Base-by-base conservation (phyloP, 2,329 filamentous ascomycete genomes). In the Penicillium sp. region DNA sequence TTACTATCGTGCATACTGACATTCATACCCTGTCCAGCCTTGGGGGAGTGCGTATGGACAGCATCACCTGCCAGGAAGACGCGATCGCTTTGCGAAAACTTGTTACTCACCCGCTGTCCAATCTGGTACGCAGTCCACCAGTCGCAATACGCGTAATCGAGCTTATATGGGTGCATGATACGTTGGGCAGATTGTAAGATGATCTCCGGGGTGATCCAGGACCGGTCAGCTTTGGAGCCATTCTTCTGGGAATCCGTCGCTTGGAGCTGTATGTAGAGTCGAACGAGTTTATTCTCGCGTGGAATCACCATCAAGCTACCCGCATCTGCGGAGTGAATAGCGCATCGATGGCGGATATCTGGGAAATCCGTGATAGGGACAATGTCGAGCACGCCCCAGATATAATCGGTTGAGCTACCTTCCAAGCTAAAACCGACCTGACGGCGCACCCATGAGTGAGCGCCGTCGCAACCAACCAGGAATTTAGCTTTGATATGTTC, bases 31-130 rank as follows among this genome's bases (percentile, higher is more conserved):
- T 88, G 86, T n/a, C 65, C 65, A 2, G 60, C 64, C 35, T 65
- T 67, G 3, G 64, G 64, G 2, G 59, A 63, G 61, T 81, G 79
- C 1, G 79, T 82, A 61, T 80, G 78, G 1, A 83, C 82, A 1
- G 85, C 86, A 68, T 89, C 87, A 2, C 87, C 88, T 0, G 86
- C 85, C 5, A 90, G 76, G 67, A 91, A 91, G 10, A 91, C 78
- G 4, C 86, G 79, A 25, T 81, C 78, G 13, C 76, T 71, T 7
- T 77, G 76, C 39, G 79, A 80, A 68, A 87, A 88, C 40, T 78
- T 75, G 1, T 77, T 79, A 4, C 81, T 83, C 0, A 88, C 80
- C 6, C 87, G 77, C 65, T 89, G 86, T 0, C 86, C 86, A 44
- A 89, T 87, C 57, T 88, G 81, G 61, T 87, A 88, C 0, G 82